Conservation (phyloP, 2,329 filamentous ascomycete species). For the Penicillium crustosum region DNA sequence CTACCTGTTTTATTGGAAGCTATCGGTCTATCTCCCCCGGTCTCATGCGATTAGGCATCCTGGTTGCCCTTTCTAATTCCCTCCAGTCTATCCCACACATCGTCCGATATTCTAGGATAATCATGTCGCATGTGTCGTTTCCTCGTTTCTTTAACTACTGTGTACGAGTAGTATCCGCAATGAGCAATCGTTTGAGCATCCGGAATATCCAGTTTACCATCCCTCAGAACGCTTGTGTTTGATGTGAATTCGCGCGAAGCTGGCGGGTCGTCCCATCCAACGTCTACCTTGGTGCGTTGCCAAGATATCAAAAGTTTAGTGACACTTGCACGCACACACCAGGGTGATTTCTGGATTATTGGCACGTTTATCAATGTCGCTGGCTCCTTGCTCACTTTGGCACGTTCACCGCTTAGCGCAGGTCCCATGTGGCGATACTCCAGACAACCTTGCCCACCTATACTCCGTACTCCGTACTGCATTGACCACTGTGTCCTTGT, state of each 20-base stretch:
- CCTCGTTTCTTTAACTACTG: constrained; percentile 51
- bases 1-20: neutral
- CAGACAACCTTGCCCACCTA: constrained; percentile 58
- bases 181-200: constrained; percentile 60
- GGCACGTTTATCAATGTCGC: constrained; percentile 45
- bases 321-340: constrained; percentile 59
- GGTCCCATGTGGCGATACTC: constrained; percentile 59
- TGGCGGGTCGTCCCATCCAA: constrained; percentile 59
- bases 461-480: too few relatives aligned
- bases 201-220: constrained; percentile 55
- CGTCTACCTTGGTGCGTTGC: constrained; percentile 57
- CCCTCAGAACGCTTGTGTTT: constrained; percentile 54
- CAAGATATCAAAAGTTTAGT: constrained; percentile 57
- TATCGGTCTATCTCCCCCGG: neutral
- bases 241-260: constrained; percentile 60
- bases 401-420: constrained; percentile 55
- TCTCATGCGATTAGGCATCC: constrained; percentile 9
- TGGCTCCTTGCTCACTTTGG: constrained; percentile 51
- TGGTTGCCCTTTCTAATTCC: constrained; percentile 34
- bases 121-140: constrained; percentile 47
- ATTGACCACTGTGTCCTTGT: constrained; percentile 61
- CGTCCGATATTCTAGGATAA: constrained; percentile 41
- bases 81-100: constrained; percentile 41
- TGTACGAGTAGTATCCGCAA: constrained; percentile 63
- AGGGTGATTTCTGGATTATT: constrained; percentile 57